Evolutionary conservation across 75 land plant genomes (phyloP), one percentile per base, ranked within the genome.

Genomic region (Picea sitchensis): DNA sequence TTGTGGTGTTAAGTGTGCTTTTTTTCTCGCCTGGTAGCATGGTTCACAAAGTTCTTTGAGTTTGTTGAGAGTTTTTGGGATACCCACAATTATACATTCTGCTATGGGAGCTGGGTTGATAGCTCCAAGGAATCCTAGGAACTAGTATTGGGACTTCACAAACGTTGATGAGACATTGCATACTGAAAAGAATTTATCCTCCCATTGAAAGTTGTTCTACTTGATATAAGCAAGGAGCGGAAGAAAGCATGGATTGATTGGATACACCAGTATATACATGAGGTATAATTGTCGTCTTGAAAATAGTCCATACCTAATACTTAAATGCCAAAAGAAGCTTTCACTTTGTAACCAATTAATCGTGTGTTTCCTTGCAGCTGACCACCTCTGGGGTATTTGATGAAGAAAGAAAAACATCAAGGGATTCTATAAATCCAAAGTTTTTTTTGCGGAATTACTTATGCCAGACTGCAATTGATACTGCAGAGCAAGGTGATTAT

Each of bases 141-240:
- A 91, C 23, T 80, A 95, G 9, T 97, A 97, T 65, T 97, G 99
- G 99, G 99, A 98, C 54, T 97, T 97, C 67, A 97, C 99, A 60
- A 97, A 97, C 87, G 95, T 97, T 80, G 95, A 97, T 68, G 99
- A 97, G 85, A 97, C 95, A 60, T 78, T 97, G 58, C 98, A 97
- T 79, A 91, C 99, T 41, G 98, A 98, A 73, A 93, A 93, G 80
- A 93, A 26, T 26, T 26, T 26, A 26, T 26, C 26, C 26, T 0
- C 41, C 98, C 99, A 13, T 82, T 97, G 71, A 97, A 97, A 78
- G 83, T 93, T 76, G 92, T 80, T 41, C 79, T 97, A 56, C 82
- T 95, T 58, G 99, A 97, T 75, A 91, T 95, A 20, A 94, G 99
- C 63, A 85, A 91, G 80, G 99, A 97, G 67, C 85, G 99, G 36